Evolutionary conservation across 305 asterid genomes (phyloP).

Genomic region (Fraxinus ornus): DNA sequence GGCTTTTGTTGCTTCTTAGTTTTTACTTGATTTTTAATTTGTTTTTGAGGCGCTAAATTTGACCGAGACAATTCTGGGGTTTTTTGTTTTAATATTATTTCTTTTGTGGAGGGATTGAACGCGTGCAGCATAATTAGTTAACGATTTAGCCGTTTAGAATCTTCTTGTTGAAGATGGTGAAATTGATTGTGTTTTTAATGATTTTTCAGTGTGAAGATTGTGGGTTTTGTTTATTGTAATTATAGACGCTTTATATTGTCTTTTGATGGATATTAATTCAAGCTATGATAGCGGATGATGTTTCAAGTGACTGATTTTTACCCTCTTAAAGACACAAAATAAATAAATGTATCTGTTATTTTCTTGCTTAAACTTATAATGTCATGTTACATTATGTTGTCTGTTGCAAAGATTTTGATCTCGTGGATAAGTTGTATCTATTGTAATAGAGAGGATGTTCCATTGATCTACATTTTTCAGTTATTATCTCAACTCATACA

Average conservation of each 20-base stretch:
- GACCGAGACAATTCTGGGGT: not conserved
- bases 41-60: conserved; percentile 23
- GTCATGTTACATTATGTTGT: not conserved
- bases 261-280: conserved; percentile 11
- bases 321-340: not conserved
- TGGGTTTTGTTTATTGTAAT: conserved; percentile 1
- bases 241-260: not conserved
- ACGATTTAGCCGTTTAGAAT: conserved; percentile 3
- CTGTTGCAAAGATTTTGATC: not conserved
- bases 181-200: not conserved
- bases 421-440: not conserved
- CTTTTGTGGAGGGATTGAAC: conserved; percentile 1
- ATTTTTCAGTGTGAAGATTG: conserved; percentile 5
- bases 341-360: conserved; percentile 3
- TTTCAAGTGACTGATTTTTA: not conserved
- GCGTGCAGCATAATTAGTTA: conserved; percentile 16
- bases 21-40: conserved; percentile 27
- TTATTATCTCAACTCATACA: not conserved
- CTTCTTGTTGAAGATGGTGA: conserved; percentile 2
- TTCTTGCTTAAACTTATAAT: not conserved
- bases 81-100: not conserved
- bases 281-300: conserved; percentile 2
- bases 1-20: conserved; percentile 14
- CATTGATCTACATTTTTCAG: not conserved
- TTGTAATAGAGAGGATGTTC: not conserved